phyloP scores from a whole-genome alignment of 1,284 basidiomycete genomes.

The Leccinum brunneo-olivaceum region DNA sequence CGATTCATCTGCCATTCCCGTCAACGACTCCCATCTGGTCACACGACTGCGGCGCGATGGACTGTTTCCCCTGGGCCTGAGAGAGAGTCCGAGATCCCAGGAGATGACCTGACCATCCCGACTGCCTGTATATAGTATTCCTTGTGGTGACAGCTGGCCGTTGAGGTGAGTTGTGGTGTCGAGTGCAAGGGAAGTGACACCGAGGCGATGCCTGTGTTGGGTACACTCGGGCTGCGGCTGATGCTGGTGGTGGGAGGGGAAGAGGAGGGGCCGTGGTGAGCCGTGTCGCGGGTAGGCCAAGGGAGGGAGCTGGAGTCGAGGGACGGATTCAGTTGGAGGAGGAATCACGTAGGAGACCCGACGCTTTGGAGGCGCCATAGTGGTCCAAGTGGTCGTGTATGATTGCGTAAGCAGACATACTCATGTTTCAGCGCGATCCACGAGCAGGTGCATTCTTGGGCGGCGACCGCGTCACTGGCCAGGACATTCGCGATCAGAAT shows the following conservation, averaged over 20 bases:
- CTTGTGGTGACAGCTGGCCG: slow-evolving; percentile 61
- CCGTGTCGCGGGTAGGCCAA: slow-evolving; percentile 56
- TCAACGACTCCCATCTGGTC: slow-evolving; percentile 66
- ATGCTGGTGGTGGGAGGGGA: slow-evolving; percentile 33
- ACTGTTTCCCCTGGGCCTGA: slow-evolving; percentile 36
- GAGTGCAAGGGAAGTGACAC: slow-evolving; percentile 79
- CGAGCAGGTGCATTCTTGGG: slow-evolving; percentile 87
- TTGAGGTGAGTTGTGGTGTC: slow-evolving; percentile 76
- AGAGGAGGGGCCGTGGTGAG: slow-evolving; percentile 58
- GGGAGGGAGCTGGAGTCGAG: slow-evolving; percentile 67
- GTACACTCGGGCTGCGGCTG: slow-evolving; percentile 9
- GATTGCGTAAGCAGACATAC: slow-evolving; percentile 26
- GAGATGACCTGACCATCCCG: slow-evolving; percentile 87
- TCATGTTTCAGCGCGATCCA: slow-evolving; percentile 82
- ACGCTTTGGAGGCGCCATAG: slow-evolving; percentile 37
- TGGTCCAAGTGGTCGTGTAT: not conserved
- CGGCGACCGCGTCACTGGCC: slow-evolving; percentile 88
- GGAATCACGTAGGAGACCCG: slow-evolving; percentile 86
- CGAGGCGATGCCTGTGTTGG: slow-evolving; percentile 81
- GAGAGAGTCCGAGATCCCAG: slow-evolving; percentile 82
- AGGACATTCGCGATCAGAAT: slow-evolving; percentile 96
- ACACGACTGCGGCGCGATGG: slow-evolving; percentile 22
- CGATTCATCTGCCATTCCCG: slow-evolving; percentile 72
- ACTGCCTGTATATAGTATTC: slow-evolving; percentile 91
- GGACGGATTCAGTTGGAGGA: slow-evolving; percentile 55